These are phyloP conservation scores for Draba incana DNA, from an alignment of 345 rosid genomes.

Conservation along the genomic window DNA sequence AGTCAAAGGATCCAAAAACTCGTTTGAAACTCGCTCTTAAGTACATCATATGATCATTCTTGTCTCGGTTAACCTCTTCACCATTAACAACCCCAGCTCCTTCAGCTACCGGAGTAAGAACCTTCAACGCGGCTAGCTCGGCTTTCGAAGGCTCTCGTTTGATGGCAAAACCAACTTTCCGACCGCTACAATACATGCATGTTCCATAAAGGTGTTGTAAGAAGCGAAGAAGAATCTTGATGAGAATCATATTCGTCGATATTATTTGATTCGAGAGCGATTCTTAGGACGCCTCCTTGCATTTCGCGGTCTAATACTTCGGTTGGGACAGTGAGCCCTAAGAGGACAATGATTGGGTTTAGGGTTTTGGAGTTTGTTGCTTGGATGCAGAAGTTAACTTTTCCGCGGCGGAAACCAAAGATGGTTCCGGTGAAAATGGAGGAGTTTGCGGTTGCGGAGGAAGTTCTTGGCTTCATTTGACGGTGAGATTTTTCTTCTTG, in stretches of 20 bases:
- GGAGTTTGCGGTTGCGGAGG: constrained; percentile 37
- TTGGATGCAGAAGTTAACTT: constrained; percentile 67
- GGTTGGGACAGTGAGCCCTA: constrained; percentile 61
- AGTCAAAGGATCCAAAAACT: constrained; percentile 50
- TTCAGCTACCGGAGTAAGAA: constrained; percentile 53
- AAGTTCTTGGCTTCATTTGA: constrained; percentile 7
- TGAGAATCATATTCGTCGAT: background rate
- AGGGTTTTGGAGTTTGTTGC: constrained; percentile 48
- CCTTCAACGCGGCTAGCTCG: constrained; percentile 53
- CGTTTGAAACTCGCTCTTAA: constrained; percentile 63
- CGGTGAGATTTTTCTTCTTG: constrained; percentile 30
- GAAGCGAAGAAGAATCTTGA: constrained; percentile 39
- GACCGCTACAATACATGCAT: constrained; percentile 74
- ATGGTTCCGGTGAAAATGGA: constrained; percentile 61
- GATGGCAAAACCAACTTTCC: constrained; percentile 69
- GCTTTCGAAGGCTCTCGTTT: constrained; percentile 53
- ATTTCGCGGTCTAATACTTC: constrained; percentile 62
- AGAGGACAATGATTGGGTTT: constrained; percentile 54
- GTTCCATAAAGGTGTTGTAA: constrained; percentile 61
- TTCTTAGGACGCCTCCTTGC: constrained; percentile 59
- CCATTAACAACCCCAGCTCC: constrained; percentile 71
- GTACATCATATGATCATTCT: constrained; percentile 59
- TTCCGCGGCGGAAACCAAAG: constrained; percentile 63
- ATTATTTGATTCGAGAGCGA: constrained; percentile 55
- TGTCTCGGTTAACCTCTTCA: constrained; percentile 37